Evolutionary conservation across 345 rosid species (phyloP).

Genomic region (Draba incana): DNA sequence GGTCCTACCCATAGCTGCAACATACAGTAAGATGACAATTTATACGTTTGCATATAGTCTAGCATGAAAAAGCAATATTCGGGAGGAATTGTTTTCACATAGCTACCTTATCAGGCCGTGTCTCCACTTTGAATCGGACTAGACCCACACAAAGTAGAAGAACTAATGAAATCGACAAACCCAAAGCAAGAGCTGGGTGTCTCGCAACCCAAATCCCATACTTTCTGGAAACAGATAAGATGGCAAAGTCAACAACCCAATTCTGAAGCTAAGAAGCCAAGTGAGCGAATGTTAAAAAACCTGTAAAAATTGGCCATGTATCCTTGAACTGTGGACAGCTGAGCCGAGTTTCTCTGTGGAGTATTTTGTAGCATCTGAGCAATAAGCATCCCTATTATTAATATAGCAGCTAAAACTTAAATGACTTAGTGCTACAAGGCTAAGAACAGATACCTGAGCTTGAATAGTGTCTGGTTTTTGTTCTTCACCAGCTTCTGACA

Average conservation of each 20-base stretch:
- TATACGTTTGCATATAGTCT: slow-evolving; percentile 2
- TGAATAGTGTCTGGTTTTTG: slow-evolving; percentile 65
- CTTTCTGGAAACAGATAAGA: slow-evolving; percentile 56
- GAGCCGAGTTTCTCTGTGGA: slow-evolving; percentile 63
- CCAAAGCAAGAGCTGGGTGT: slow-evolving; percentile 72
- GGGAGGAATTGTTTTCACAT: neutral
- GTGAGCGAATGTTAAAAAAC: slow-evolving; percentile 44
- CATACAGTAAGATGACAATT: slow-evolving; percentile 6
- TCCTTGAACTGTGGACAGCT: slow-evolving; percentile 88
- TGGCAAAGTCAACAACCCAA: slow-evolving; percentile 8
- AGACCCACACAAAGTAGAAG: slow-evolving; percentile 90
- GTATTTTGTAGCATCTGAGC: slow-evolving; percentile 72
- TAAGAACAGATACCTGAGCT: slow-evolving; percentile 55
- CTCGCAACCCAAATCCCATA: slow-evolving; percentile 95
- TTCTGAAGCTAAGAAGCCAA: slow-evolving; percentile 17
- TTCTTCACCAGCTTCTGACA: slow-evolving; percentile 47
- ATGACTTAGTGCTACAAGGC: neutral
- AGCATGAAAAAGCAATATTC: neutral
- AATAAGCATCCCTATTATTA: slow-evolving; percentile 2
- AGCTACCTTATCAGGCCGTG: slow-evolving; percentile 92
- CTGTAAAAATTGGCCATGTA: slow-evolving; percentile 83
- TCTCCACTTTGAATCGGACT: slow-evolving; percentile 91
- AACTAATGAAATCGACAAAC: slow-evolving; percentile 63
- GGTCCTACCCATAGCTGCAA: slow-evolving; percentile 97
- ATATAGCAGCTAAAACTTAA: slow-evolving; percentile 12